Evolutionary conservation across 2,329 filamentous ascomycete genomes (phyloP), one percentile per base, ranked within the genome.

Genomic region (Cercospora janseana): DNA sequence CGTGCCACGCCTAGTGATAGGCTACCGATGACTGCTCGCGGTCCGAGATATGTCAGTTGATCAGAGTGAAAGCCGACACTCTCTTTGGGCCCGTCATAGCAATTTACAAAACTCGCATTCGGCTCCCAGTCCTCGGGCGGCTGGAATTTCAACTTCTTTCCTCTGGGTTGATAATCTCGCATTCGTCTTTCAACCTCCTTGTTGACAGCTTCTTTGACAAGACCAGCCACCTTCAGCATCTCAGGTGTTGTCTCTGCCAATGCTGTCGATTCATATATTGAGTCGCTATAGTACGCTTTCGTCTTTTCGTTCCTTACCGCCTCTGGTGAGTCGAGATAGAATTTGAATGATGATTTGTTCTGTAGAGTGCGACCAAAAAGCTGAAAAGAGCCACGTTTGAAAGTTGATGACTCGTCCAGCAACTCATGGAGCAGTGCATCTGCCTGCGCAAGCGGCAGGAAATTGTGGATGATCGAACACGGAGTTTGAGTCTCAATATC

Each of bases 51-150:
- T 0, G 92, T 96, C 12, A 96, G 76, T 61, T 95, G 88, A 66
- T 98, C 93, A 27, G 87, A 84, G 69, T 98, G 93, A 70, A 88
- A 97, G 24, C 93, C 93, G 0, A 97, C 91, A 54, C 78, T 88
- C 71, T 97, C 82, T 8, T 82, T 76, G 0, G 82, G 85, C 0
- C 91, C 91, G 60, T 85, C 76, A 68, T 98, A 98, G 72, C 89
- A 95, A 68, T 98, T 98, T 12, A 95, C 91, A 63, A 96, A 92
- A 0, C 91, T 89, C 0, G 89, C 88, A 64, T 97, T 97, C 7
- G 92, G 88, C 6, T 75, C 74, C 91, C 92, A 97, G 0, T 77
- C 70, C 0, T 79, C 69, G 0, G 88, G 79, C 0, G 85, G 86
- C 63, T 96, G 91, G 60, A 87, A 83, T 59, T 78, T 83, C 21